phyloP scores from a whole-genome alignment of 1,139 yeast species.

The Taphrina wiesneri region DNA sequence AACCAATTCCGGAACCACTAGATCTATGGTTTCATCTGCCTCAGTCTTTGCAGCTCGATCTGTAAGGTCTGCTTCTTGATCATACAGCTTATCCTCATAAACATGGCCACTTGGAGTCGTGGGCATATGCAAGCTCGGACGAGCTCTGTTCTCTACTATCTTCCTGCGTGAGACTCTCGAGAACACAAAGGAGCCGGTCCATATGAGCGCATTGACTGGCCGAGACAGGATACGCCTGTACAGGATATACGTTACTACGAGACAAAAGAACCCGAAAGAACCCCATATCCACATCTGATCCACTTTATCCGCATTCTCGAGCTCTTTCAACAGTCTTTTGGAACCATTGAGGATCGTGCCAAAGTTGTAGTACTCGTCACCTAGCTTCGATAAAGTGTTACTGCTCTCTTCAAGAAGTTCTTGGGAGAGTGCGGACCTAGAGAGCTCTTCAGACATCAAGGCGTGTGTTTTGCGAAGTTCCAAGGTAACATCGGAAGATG shows the following conservation, averaged over 20 bases:
- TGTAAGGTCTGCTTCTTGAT: not conserved
- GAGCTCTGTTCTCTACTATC: not conserved
- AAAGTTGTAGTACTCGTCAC: slow-evolving; percentile 56
- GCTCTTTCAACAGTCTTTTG: slow-evolving; percentile 58
- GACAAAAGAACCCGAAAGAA: slow-evolving; percentile 53
- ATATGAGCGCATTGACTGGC: slow-evolving; percentile 23
- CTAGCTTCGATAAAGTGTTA: slow-evolving; percentile 53
- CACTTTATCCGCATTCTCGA: slow-evolving; percentile 64
- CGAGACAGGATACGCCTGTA: slow-evolving; percentile 23
- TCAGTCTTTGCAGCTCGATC: not conserved
- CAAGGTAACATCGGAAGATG: slow-evolving; percentile 34
- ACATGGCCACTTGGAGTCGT: not conserved
- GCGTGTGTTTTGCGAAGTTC: slow-evolving; percentile 32
- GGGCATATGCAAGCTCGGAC: not conserved
- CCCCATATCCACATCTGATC: slow-evolving; percentile 63
- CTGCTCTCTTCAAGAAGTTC: slow-evolving; percentile 64
- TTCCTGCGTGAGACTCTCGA: not conserved
- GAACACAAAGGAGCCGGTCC: slow-evolving; percentile 25
- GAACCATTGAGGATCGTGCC: slow-evolving; percentile 59
- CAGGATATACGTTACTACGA: slow-evolving; percentile 20
- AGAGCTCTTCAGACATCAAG: slow-evolving; percentile 42
- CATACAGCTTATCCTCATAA: not conserved
- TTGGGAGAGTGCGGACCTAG: slow-evolving; percentile 62
- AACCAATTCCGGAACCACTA: slow-evolving; percentile 10
- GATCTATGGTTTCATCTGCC: not conserved